These are phyloP conservation scores for Calendula officinalis DNA, from an alignment of 129 eudicot species.

Conservation along the genomic window DNA sequence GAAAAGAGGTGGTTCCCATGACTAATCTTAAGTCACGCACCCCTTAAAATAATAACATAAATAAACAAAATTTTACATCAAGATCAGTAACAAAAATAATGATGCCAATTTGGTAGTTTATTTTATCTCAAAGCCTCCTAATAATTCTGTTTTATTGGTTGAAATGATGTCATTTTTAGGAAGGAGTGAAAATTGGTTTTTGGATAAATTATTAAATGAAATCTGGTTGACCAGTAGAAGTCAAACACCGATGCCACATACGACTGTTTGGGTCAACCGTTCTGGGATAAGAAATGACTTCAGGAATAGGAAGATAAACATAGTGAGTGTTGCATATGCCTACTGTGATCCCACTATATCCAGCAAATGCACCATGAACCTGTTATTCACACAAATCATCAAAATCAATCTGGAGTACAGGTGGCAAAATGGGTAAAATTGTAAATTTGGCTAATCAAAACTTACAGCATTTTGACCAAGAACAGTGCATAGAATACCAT, in stretches of 20 bases:
- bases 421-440: too few relatives aligned
- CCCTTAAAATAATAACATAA: neutral
- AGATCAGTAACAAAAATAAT: neutral
- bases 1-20: too few relatives aligned
- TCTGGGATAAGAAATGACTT: conserved; percentile 77
- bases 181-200: neutral
- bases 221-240: conserved; percentile 98
- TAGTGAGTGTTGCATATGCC: conserved; percentile 98
- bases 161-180: neutral
- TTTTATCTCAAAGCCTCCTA: conserved; percentile 6
- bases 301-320: conserved; percentile 94
- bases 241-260: conserved; percentile 99
- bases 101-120: neutral
- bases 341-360: conserved; percentile 94
- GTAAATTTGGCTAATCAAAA: neutral
- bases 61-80: conserved; percentile 7
- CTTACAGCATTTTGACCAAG: conserved; percentile 99
- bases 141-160: neutral
- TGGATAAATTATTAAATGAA: conserved; percentile 44
- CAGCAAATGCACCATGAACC: conserved; percentile 99
- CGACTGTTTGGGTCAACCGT: conserved; percentile 94
- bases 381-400: conserved; percentile 32
- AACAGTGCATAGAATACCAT: conserved; percentile 95
- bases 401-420: conserved; percentile 2
- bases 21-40: neutral